Evolutionary conservation across 2,329 filamentous ascomycete species (phyloP), one percentile per base, ranked within the genome.

Genomic region (Blastomyces gilchristii): DNA sequence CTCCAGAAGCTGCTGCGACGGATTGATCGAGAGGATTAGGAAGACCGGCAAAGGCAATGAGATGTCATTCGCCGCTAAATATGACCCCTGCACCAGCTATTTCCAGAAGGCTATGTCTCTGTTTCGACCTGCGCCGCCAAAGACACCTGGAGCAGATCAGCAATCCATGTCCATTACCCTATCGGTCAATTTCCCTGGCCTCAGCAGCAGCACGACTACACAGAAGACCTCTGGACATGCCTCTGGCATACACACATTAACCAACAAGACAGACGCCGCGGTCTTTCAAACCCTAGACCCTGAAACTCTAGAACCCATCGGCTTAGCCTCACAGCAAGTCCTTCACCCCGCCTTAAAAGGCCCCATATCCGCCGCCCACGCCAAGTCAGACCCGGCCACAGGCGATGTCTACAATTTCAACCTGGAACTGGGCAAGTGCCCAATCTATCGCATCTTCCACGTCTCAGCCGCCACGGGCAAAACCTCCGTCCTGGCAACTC

Each of bases 361-460:
- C 0, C 83, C 81, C 0, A 71, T 89, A 16, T 87, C 87, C 1
- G 87, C 83, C 49, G 84, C 90, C 0, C 91, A 95, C 71, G 84
- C 87, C 0, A 85, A 87, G 62, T 82, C 83, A 0, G 89, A 94
- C 71, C 88, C 87, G 0, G 73, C 76, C 0, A 91, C 86, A 0
- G 90, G 90, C 7, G 89, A 94, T 66, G 71, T 89, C 7, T 93
- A 84, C 80, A 95, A 94, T 75, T 93, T 84, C 76, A 95, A 95
- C 70, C 82, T 92, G n/a, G 80, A 85, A 0, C 72, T 89, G 22
- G 86, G 85, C 0, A 74, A 72, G 0, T 71, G 70, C 0, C 73
- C 83, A 0, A 84, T 80, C 0, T 94, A 93, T 71, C 85, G 87
- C 18, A 71, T 94, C 18, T 94, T 92, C 73, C 77, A 81, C 1